Base-by-base conservation (phyloP, 1,284 basidiomycete species). In the Microstroma glucosiphilum region DNA sequence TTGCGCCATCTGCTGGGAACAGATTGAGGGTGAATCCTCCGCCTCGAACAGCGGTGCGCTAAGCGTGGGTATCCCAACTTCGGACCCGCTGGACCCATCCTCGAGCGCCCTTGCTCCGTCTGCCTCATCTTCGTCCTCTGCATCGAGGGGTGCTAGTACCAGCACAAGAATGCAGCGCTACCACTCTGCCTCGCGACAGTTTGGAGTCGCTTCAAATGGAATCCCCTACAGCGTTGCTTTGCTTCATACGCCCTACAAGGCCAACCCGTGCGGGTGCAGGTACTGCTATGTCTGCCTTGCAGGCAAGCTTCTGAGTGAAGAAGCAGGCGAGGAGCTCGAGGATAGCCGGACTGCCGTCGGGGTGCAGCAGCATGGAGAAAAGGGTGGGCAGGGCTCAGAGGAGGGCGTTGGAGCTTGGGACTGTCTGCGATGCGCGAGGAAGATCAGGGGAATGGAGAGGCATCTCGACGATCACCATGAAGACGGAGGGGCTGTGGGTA, bases 261-360 rank as follows among this genome's bases (percentile, higher is more conserved):
- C 71, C n/a, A 55, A 69, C n/a, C 73, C 73, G 19, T 79, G 78
- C 58, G 43, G 40, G 11, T 66, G 65, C 43, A 30, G 42, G 12
- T 80, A 80, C 61, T 80, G 77, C 68, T 80, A 79, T 58, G 67
- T 70, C 40, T 79, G 77, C 63, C 69, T 79, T 26, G 65, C 72
- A 3, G 68, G 61, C 19, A 67, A 71, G 60, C 60, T 80, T 53
- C 58, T 78, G 8, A 64, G 66, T 40, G 76, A 79, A 40, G 66
- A 71, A 43, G 72, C 69, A 65, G 74, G 69, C 59, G 77, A 77
- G 56, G 74, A 75, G 57, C 42, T 77, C 53, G 65, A 69, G 60
- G 64, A 71, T 53, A 62, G 66, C 46, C 64, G 67, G 51, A 26
- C 15, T 21, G 51, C 17, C 25, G 21, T 13, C 7, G 51, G 51